phyloP scores from a whole-genome alignment of 208 protist species.

The Trypanosoma cruzi region DNA sequence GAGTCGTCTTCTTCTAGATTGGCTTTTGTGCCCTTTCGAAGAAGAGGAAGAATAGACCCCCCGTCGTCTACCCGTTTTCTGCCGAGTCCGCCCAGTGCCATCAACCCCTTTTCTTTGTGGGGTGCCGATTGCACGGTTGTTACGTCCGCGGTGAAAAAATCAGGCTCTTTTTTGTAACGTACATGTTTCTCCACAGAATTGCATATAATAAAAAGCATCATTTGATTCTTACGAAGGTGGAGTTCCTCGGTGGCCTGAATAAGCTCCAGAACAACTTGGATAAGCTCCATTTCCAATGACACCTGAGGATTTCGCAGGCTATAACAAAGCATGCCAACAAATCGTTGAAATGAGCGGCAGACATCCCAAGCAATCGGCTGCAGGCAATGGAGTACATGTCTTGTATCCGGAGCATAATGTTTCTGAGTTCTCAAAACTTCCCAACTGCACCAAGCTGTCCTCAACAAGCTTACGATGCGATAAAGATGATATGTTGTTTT shows the following conservation, averaged over 20 bases:
- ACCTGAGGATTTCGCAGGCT: slow-evolving; percentile 60
- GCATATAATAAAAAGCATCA: slow-evolving; percentile 80
- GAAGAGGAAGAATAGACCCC: slow-evolving; percentile 21
- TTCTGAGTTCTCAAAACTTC: slow-evolving; percentile 75
- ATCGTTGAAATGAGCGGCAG: slow-evolving; percentile 57
- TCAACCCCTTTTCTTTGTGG: neutral
- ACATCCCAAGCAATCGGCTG: slow-evolving; percentile 67
- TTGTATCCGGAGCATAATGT: slow-evolving; percentile 44
- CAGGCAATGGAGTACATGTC: slow-evolving; percentile 61
- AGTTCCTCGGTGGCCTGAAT: slow-evolving; percentile 59
- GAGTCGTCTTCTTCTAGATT: slow-evolving; percentile 9
- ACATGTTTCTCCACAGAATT: slow-evolving; percentile 34
- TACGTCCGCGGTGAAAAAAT: neutral
- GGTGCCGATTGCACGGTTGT: neutral
- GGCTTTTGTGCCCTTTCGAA: slow-evolving; percentile 22
- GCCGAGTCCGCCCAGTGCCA: neutral
- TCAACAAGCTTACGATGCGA: slow-evolving; percentile 76
- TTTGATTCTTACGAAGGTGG: slow-evolving; percentile 77
- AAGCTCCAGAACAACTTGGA: slow-evolving; percentile 71
- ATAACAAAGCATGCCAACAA: slow-evolving; percentile 70
- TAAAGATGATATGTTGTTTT: slow-evolving; percentile 67
- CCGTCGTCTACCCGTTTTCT: neutral
- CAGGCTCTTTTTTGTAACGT: neutral
- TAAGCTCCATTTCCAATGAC: slow-evolving; percentile 75
- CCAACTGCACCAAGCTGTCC: slow-evolving; percentile 88